These are phyloP conservation scores for Lentinula lateritia DNA, from an alignment of 768 basidiomycete species.

Conservation along the genomic window DNA sequence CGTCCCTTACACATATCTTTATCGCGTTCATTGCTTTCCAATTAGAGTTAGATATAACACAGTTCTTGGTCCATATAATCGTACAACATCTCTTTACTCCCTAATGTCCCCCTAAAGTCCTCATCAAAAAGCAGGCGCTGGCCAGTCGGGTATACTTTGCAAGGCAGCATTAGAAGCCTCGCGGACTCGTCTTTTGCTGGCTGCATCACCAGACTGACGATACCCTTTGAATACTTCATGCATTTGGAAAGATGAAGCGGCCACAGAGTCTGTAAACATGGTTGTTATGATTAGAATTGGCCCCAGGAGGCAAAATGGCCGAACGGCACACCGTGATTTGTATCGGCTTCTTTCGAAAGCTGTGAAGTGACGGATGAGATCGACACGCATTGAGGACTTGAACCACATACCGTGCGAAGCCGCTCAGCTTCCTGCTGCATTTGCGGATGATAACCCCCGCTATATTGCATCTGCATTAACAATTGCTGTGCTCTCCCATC, in stretches of 20 bases:
- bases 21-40: neutral
- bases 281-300: neutral
- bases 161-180: constrained; percentile 77
- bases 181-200: constrained; percentile 70
- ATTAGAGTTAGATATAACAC: neutral
- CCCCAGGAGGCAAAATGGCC: neutral
- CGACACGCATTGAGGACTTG: constrained; percentile 8
- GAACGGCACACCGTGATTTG: constrained; percentile 39
- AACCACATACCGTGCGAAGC: constrained; percentile 45
- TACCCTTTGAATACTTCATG: constrained; percentile 69
- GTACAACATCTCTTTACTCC: neutral
- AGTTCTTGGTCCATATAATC: neutral
- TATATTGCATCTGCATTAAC: constrained; percentile 38
- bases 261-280: constrained; percentile 46
- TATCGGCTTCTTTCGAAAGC: constrained; percentile 53
- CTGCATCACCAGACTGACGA: constrained; percentile 64
- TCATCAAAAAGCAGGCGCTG: constrained; percentile 32
- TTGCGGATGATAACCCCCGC: constrained; percentile 38
- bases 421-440: constrained; percentile 52
- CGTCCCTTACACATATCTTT: neutral
- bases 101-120: no score
- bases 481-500: constrained; percentile 39
- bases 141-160: constrained; percentile 70
- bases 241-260: constrained; percentile 72
- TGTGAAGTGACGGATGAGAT: constrained; percentile 15